Evolutionary conservation across 1,284 basidiomycete genomes (phyloP).

Genomic region (Malassezia nana): DNA sequence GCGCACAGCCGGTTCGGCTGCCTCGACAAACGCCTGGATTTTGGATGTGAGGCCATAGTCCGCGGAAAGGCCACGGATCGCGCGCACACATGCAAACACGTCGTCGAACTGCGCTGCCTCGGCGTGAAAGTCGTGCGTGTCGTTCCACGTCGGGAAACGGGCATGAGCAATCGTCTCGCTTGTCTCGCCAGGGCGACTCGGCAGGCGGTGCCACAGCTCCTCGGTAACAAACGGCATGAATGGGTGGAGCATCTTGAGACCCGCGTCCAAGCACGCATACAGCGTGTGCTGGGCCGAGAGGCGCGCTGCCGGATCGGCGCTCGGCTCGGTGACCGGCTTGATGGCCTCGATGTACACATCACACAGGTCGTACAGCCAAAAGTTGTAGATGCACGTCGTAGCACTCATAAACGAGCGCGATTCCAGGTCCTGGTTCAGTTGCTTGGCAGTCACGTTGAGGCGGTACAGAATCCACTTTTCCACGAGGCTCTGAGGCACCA

Average conservation of each 20-base stretch:
- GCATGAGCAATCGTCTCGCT: slow-evolving; percentile 83
- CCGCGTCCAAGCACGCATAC: slow-evolving; percentile 85
- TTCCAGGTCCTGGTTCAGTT: slow-evolving; percentile 66
- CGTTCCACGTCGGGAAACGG: slow-evolving; percentile 60
- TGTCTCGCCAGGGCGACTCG: slow-evolving; percentile 67
- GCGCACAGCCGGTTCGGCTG: slow-evolving; percentile 54
- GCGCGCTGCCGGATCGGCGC: slow-evolving; percentile 60
- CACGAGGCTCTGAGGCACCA: slow-evolving; percentile 68
- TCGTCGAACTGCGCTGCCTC: slow-evolving; percentile 59
- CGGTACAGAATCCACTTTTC: slow-evolving; percentile 95
- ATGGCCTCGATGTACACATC: slow-evolving; percentile 92
- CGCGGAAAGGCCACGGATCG: slow-evolving; percentile 73
- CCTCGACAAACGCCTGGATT: slow-evolving; percentile 76
- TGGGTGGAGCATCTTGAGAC: slow-evolving; percentile 80
- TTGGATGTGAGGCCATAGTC: slow-evolving; percentile 84
- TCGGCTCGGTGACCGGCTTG: slow-evolving; percentile 65
- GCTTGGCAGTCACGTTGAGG: slow-evolving; percentile 67
- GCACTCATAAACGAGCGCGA: slow-evolving; percentile 87
- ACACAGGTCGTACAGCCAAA: slow-evolving; percentile 97
- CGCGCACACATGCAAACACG: slow-evolving; percentile 68
- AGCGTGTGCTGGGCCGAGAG: slow-evolving; percentile 87
- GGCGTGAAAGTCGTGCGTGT: slow-evolving; percentile 16
- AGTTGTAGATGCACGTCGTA: slow-evolving; percentile 74
- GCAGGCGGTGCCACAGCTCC: slow-evolving; percentile 93
- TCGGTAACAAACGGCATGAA: slow-evolving; percentile 99